Base-by-base conservation (phyloP, 805 yeast species). In the Candida verbasci region DNA sequence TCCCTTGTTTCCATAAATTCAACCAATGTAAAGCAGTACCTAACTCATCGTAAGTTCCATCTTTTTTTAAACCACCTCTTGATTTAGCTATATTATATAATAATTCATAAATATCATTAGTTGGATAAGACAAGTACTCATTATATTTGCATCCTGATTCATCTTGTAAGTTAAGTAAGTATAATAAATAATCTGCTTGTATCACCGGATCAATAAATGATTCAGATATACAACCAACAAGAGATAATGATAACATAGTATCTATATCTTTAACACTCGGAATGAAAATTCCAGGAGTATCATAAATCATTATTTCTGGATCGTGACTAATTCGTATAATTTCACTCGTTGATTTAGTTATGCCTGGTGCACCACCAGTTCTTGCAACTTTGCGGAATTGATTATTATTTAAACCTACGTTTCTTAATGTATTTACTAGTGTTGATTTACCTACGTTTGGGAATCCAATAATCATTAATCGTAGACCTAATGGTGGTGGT, bases 361-460 rank as follows among this genome's bases (percentile, higher is more conserved):
- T 86, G 14, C 98, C 98, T 1, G 97, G 96, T 44, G 76, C 79
- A 9, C 83, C 82, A 1, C 96, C 96, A 0, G 95, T 86, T 35
- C 62, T 62, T 0, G 96, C 96, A 1, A 86, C 97, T 49, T 83
- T 84, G 38, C 68, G 63, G 14, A 50, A 53, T 33, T 51, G 54
- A 7, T 60, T 52, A 6, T 51, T 41, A 1, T 57, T 51, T 33
- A 53, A 58, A 2, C 72, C 68, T 11, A 59, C 61, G 6, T 61
- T 62, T 40, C 96, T 61, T 34, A 89, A 60, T 0, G 82, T 68
- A 51, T 93, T 93, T 18, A 89, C 82, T 32, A 93, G 55, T 0
- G 96, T 83, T 9, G 95, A 84, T 58, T 93, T 93, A 0, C 98
- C 98, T n/a, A 88, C 95, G 55, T 93, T 93, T 1, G 98, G 98